phyloP scores from a whole-genome alignment of 1,284 basidiomycete species.

The Cerioporus squamosus region DNA sequence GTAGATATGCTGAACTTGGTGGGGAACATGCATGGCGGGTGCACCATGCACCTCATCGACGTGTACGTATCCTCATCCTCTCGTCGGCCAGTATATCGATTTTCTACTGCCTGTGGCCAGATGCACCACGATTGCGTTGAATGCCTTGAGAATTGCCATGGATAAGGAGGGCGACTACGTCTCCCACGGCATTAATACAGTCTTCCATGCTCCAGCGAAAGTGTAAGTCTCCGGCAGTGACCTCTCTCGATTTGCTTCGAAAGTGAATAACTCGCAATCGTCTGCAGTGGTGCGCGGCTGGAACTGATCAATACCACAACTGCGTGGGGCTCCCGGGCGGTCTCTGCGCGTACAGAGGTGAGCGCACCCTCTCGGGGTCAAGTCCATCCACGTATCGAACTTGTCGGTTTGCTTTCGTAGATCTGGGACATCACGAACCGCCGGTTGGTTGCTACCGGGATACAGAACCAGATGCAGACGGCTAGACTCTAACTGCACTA shows the following conservation, averaged over 20 bases:
- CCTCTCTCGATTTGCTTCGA: not conserved
- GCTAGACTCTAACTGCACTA: too few species aligned
- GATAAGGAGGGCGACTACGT: slow-evolving; percentile 66
- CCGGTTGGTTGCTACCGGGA: slow-evolving; percentile 13
- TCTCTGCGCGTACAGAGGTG: slow-evolving; percentile 18
- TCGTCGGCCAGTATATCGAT: too few species aligned
- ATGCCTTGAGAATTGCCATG: slow-evolving; percentile 60
- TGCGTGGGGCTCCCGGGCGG: slow-evolving; percentile 12
- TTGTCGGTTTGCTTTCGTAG: not conserved
- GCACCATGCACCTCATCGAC: too few species aligned
- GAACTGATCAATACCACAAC: slow-evolving; percentile 13
- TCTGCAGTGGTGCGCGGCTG: slow-evolving; percentile 5
- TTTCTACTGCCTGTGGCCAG: slow-evolving; percentile 31
- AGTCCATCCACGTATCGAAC: not conserved
- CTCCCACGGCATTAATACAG: slow-evolving; percentile 66
- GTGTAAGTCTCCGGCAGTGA: slow-evolving; percentile 36
- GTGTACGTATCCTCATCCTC: too few species aligned
- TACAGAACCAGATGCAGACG: slow-evolving; percentile 16
- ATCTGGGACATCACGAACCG: slow-evolving; percentile 23
- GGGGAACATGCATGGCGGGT: too few species aligned
- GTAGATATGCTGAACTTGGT: too few species aligned
- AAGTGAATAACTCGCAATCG: not conserved
- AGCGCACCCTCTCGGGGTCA: not conserved
- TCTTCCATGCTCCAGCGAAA: slow-evolving; percentile 67
- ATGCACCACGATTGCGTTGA: slow-evolving; percentile 65